Base-by-base conservation (phyloP, 2,329 filamentous ascomycete genomes). In the Penicillium sp. region DNA sequence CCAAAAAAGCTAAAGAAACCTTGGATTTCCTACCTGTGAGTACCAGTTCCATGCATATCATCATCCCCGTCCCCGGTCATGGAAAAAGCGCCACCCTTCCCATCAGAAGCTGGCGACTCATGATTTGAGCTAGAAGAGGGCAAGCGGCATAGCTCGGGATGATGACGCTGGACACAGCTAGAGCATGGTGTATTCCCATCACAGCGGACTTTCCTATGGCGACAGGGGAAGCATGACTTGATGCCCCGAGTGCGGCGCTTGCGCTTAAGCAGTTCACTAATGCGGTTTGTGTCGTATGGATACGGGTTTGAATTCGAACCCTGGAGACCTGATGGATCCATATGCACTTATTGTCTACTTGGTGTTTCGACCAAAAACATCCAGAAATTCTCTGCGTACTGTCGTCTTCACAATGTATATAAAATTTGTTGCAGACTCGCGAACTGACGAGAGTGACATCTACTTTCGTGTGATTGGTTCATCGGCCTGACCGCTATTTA, bases 221-320 rank as follows among this genome's bases (percentile, higher is more conserved):
- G 56, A 47, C 62, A 64, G 16, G 61, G 62, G n/a, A 66, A 66
- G 51, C 62, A 66, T 18, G 64, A 64, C 16, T 57, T 60, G 50
- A 64, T 58, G 9, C 57, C 56, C 14, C 62, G 62, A 5, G 45
- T 41, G 26, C 61, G 62, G 47, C 62, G 62, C 51, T 65, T 64
- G 16, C 56, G 47, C 34, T 61, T 65, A 11, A 66, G 62, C 14
- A 66, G 49, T 34, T 65, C 61, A 38, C 56, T 55, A 8, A 66
- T 56, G 8, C 48, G 46, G 18, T n/a, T 43, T 4, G 62, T 65
- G 39, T 66, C 61, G 32, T 66, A 66, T 16, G 62, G 62, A 35
- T 65, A 66, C 29, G 44, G 29, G 27, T 18, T 32, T 32, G 16
- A 27, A 14, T 8, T 18, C 10, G 27, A 19, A 6, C 27, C 29